Conservation (phyloP, 768 basidiomycete genomes). For the Pleurotus eryngii region DNA sequence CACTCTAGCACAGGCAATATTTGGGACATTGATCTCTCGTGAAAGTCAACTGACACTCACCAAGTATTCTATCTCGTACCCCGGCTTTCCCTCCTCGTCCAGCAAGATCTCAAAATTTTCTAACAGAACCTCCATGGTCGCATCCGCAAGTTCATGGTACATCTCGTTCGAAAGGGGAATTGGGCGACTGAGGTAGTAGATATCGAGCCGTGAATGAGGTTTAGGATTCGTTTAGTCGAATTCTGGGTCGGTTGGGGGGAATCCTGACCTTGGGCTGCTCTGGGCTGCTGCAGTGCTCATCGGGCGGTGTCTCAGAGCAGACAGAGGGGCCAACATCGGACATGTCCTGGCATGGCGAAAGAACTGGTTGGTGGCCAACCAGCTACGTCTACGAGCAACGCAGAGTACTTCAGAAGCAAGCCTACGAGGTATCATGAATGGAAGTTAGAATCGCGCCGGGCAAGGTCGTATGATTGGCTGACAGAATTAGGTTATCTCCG, state of each 20-base stretch:
- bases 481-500: background rate
- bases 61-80: conserved; percentile 85
- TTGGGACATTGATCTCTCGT: conserved; percentile 5
- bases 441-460: conserved; percentile 1
- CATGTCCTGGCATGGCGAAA: conserved; percentile 10
- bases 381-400: conserved; percentile 10
- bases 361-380: conserved; percentile 15
- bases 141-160: conserved; percentile 73
- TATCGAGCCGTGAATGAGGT: too few relatives aligned
- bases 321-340: background rate
- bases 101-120: conserved; percentile 72
- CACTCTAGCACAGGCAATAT: conserved; percentile 50
- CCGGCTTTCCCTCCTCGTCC: conserved; percentile 51
- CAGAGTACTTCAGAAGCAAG: conserved; percentile 13
- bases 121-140: conserved; percentile 72
- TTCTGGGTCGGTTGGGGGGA: background rate
- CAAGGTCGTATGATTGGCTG: conserved; percentile 27
- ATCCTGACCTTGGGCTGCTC: conserved; percentile 47
- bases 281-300: conserved; percentile 57
- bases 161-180: conserved; percentile 46
- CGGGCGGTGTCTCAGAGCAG: conserved; percentile 23
- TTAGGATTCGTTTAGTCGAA: too few relatives aligned
- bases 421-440: conserved; percentile 24
- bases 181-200: too few relatives aligned
- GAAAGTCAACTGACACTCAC: conserved; percentile 37